Evolutionary conservation across 148 eudicot species (phyloP).

Genomic region (Camellia japonica): DNA sequence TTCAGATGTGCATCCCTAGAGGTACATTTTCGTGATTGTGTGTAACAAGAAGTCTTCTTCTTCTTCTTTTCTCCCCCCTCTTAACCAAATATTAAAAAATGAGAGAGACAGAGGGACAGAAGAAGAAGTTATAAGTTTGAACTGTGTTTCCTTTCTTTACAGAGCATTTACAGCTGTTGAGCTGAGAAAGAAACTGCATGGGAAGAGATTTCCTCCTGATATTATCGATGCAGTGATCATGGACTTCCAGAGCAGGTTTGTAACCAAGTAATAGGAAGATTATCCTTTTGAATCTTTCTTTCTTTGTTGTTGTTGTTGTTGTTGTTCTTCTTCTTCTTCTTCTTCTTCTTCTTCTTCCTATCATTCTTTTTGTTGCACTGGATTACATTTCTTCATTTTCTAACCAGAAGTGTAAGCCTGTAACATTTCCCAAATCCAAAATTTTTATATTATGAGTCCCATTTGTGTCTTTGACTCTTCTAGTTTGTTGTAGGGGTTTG

Average conservation of each 20-base stretch:
- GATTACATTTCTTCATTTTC: background rate
- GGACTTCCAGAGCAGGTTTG: slow-evolving; percentile 68
- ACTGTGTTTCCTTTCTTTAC: slow-evolving; percentile 21
- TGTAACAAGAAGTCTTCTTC: background rate
- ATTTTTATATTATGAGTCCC: background rate
- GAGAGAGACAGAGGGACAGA: background rate
- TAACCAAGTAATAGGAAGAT: slow-evolving; percentile 2
- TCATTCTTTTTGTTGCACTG: slow-evolving; percentile 1
- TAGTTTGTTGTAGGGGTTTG: slow-evolving; percentile 58
- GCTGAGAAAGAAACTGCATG: slow-evolving; percentile 69
- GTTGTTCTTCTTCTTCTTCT: background rate
- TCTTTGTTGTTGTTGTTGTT: background rate
- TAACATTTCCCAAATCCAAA: background rate
- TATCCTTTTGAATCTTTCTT: background rate
- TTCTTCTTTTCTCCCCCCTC: background rate
- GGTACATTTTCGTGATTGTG: background rate
- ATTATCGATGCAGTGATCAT: slow-evolving; percentile 51
- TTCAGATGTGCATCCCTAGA: background rate
- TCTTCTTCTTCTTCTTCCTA: background rate
- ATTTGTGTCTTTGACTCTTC: slow-evolving; percentile 13
- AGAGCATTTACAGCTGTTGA: slow-evolving; percentile 77
- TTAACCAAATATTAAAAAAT: background rate
- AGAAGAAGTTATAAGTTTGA: slow-evolving; percentile 3
- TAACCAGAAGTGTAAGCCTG: background rate
- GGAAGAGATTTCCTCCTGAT: slow-evolving; percentile 46